Evolutionary conservation across 1,284 basidiomycete genomes (phyloP).

Genomic region (Ceratobasidium sp.): DNA sequence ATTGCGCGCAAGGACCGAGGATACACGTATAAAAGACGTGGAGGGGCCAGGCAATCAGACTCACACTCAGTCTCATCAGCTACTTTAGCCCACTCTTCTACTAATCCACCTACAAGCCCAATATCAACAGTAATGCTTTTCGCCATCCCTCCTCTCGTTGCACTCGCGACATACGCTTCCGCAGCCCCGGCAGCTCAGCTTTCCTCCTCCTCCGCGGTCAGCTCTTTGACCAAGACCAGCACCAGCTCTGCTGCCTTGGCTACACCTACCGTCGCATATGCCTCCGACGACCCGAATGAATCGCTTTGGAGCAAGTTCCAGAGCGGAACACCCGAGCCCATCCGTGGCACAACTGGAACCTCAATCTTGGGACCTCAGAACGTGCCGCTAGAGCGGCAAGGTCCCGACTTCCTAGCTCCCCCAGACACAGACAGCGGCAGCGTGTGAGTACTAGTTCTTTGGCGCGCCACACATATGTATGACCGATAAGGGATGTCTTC

Average conservation of each 20-base stretch:
- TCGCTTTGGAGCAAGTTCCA: constrained; percentile 24
- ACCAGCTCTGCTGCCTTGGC: constrained; percentile 2
- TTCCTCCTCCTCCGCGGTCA: neutral
- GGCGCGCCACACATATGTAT: no score
- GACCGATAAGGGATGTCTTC: no score
- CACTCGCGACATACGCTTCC: neutral
- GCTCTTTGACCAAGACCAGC: no score
- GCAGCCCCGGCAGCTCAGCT: neutral
- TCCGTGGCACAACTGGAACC: constrained; percentile 50
- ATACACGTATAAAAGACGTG: no score
- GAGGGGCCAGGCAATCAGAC: no score
- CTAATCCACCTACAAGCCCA: no score
- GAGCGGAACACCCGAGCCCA: constrained; percentile 45
- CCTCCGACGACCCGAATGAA: constrained; percentile 41
- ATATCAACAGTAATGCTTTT: neutral
- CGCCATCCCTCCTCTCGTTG: neutral
- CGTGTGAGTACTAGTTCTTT: constrained; percentile 43
- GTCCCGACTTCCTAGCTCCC: constrained; percentile 48
- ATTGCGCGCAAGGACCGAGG: no score
- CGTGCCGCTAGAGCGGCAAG: constrained; percentile 43
- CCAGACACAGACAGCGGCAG: constrained; percentile 53
- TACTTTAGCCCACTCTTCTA: no score
- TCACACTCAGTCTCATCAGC: no score
- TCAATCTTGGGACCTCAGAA: constrained; percentile 51
- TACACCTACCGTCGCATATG: constrained; percentile 37